Evolutionary conservation across 2,329 filamentous ascomycete genomes (phyloP).

Genomic region (Sporothrix brunneoviolacea): DNA sequence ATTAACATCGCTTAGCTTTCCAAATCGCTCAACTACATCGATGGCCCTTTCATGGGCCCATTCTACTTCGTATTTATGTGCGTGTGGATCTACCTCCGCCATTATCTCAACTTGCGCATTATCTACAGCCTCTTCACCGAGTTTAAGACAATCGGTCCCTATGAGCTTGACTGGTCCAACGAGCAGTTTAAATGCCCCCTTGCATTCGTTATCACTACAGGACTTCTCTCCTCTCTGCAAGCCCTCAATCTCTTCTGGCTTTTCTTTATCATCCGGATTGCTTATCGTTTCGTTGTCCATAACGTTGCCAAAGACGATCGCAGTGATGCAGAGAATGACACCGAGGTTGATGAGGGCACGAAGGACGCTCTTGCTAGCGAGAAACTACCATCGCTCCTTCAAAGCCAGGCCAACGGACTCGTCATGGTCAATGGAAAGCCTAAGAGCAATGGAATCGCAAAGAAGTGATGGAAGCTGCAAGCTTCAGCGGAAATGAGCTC

Average conservation of each 20-base stretch:
- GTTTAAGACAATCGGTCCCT: conserved; percentile 68
- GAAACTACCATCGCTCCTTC: conserved; percentile 13
- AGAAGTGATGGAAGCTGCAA: conserved; percentile 9
- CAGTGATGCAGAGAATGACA: conserved; percentile 61
- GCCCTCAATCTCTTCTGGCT: conserved; percentile 77
- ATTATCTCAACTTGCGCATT: conserved; percentile 75
- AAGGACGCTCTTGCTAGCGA: conserved; percentile 17
- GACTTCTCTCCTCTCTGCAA: conserved; percentile 61
- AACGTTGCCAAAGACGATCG: conserved; percentile 62
- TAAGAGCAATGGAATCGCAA: conserved; percentile 20
- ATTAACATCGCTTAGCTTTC: conserved; percentile 54
- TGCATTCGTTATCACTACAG: conserved; percentile 59
- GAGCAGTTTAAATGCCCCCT: conserved; percentile 72
- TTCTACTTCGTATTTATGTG: conserved; percentile 80
- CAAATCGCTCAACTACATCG: conserved; percentile 86
- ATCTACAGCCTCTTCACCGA: conserved; percentile 69
- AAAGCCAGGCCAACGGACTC: not conserved
- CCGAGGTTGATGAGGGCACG: conserved; percentile 39
- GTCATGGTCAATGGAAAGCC: conserved; percentile 22
- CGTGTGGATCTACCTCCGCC: conserved; percentile 84
- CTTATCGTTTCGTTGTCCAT: conserved; percentile 60
- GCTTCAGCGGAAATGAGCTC: too few relatives aligned
- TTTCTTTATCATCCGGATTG: conserved; percentile 68
- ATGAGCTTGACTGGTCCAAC: conserved; percentile 67
- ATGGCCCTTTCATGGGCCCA: conserved; percentile 68